Base-by-base conservation (phyloP, 331 rosid genomes). In the Dryas integrifolia region DNA sequence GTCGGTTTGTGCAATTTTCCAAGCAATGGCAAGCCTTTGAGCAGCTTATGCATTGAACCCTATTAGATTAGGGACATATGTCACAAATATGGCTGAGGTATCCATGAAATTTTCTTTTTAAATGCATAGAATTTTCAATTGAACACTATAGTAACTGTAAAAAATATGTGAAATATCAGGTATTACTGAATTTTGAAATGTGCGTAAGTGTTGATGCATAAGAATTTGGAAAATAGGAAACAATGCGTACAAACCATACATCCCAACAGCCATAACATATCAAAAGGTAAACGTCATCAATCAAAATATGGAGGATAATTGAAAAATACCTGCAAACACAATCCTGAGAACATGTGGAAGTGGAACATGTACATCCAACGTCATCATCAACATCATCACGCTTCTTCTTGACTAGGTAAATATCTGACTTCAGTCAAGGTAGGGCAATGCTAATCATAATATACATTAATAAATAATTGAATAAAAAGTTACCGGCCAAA, bases 21-120 rank as follows among this genome's bases (percentile, higher is more conserved):
- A 92, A 82, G 84, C 98, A 94, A 61, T 75, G 85, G 72, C 97
- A 94, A 53, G 92, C 91, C 81, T 88, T 94, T 69, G 97, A 91
- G 84, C 98, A 91, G 83, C 98, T 94, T 88, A 94, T 91, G 90
- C 86, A 91, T 88, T 94, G 98, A 84, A 85, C 90, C 86, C 98
- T 94, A 61, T 80, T 44, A 76, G 68, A 72, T 76, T 70, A 79
- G 9, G 6, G 41, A 65, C 40, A 74, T 40, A 43, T 59, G 15
- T 59, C 38, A 67, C 38, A 21, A 66, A 12, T 40, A 41, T n/a
- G 57, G 65, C 51, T 55, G 47, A 5, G 63, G 51, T 53, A 40
- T 70, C 21, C 52, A 55, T 53, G 53, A 55, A 64, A 55, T 1
- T 55, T 44, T 41, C 41, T 55, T 3, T 16, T 40, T 40, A 52